Evolutionary conservation across 2,329 filamentous ascomycete genomes (phyloP), one percentile per base, ranked within the genome.

Genomic region (Metarhizium album): DNA sequence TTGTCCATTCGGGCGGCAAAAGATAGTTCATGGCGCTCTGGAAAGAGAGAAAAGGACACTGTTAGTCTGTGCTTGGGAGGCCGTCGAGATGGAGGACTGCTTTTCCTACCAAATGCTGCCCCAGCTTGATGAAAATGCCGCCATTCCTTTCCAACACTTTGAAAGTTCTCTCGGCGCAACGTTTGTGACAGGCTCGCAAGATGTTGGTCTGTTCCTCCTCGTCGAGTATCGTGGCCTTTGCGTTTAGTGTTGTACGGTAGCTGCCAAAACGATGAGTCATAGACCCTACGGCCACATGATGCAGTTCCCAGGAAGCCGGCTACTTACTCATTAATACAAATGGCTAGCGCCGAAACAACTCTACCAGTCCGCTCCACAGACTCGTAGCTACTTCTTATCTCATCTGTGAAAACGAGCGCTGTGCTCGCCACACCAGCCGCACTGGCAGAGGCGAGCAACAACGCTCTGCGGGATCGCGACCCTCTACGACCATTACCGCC

Each of bases 61-160:
- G 29, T 53, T n/a, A 53, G 45, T 35, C 35, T 29, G 11, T 31
- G 2, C 31, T 2, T 22, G 8, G n/a, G 20, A 16, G 3, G 31
- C 14, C 18, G 9, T 46, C 8, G 23, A n/a, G n/a, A n/a, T n/a
- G 5, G 16, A 37, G 27, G 24, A 42, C 9, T 42, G 20, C 5
- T 9, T 23, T 20, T 40, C 69, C 42, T 74, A 84, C 82, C 68
- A 98, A 68, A 69, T 98, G 93, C 62, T 98, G 93, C 7, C 93
- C 93, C 38, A 98, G 74, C 70, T 98, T 98, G 66, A 98, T 97
- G 61, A 97, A 98, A 56, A 98, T 95, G 27, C 91, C 95, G 24
- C 94, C 93, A 67, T 96, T 97, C 74, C 87, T 89, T 74, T 98
- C 93, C 57, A 97, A 72, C 2, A 94, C 90, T 52, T 77, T 79